These are phyloP conservation scores for Wickerhamomyces ciferrii DNA, from an alignment of 805 yeast genomes.

Conservation along the genomic window DNA sequence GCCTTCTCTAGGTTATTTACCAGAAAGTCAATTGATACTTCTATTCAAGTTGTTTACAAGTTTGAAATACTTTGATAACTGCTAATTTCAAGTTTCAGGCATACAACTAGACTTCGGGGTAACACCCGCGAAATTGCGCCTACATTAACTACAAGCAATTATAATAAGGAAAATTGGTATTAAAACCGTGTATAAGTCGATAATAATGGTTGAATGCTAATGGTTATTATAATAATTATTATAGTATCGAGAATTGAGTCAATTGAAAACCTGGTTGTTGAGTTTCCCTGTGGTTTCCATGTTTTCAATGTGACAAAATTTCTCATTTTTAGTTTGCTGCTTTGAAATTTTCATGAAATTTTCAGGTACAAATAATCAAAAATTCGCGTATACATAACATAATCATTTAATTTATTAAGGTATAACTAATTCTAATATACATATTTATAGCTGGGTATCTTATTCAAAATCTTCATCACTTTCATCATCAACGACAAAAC, in stretches of 20 bases:
- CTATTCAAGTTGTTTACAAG: neutral
- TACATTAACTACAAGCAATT: neutral
- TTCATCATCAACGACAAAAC: neutral
- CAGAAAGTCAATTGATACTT: neutral
- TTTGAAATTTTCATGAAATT: neutral
- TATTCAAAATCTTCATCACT: neutral
- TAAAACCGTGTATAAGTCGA: too few relatives aligned
- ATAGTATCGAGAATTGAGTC: too few relatives aligned
- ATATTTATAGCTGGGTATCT: neutral
- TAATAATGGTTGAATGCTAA: too few relatives aligned
- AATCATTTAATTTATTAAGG: too few relatives aligned
- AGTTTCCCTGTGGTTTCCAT: too few relatives aligned
- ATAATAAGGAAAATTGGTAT: too few relatives aligned
- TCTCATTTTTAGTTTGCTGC: neutral
- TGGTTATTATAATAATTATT: too few relatives aligned
- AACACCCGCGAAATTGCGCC: neutral
- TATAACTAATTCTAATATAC: neutral
- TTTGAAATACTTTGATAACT: neutral
- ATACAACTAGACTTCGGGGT: neutral
- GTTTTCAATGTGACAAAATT: neutral
- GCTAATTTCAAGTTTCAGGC: constrained; percentile 1
- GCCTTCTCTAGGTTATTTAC: neutral
- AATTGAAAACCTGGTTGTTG: too few relatives aligned
- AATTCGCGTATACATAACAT: neutral
- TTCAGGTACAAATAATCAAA: neutral